Base-by-base conservation (phyloP, 129 eudicot species). In the Gnaphalium uliginosum region DNA sequence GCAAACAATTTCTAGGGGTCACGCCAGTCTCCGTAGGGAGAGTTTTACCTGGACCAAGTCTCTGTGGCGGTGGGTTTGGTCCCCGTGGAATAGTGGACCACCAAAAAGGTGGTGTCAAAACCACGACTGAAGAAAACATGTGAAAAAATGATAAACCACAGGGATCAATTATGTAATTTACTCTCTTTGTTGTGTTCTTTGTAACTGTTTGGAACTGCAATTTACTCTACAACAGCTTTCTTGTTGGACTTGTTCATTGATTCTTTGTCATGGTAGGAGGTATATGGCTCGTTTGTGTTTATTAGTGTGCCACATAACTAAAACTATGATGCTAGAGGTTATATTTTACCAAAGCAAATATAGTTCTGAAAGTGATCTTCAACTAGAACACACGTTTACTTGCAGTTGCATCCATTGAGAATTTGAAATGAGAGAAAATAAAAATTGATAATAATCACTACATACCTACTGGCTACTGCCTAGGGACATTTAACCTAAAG, bases 271-370 rank as follows among this genome's bases (percentile, higher is more conserved):
- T 58, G 64, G 29, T 58, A 58, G 64, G 5, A 30, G n/a, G 5
- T 30, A n/a, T 30, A 18, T 64, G 48, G 46, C 33, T 64, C 69
- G 11, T 61, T 10, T 24, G 15, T 30, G 19, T 26, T 23, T 27
- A 11, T 24, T 25, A 25, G 18, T 60, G 18, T 63, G 73, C 60
- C 17, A 19, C 54, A 39, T 8, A 24, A 39, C 35, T 46, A 41
- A 46, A 13, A 69, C 26, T 25, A n/a, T 19, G 17, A 4, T 9
- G 46, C 46, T 39, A 9, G 46, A 9, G 8, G 46, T 2, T 37
- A 9, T 37, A 37, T 37, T 18, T 51, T 48, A 50, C 74, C 22
- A 68, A 68, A 68, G 56, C 57, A 41, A 26, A 70, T 30, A 18
- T 39, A 27, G 26, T 35, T 70, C 32, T 27, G 2, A 7, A 6